Evolutionary conservation across 257 asterid species (phyloP), one percentile per base, ranked within the genome.

Genomic region (Salvia miltiorrhiza): DNA sequence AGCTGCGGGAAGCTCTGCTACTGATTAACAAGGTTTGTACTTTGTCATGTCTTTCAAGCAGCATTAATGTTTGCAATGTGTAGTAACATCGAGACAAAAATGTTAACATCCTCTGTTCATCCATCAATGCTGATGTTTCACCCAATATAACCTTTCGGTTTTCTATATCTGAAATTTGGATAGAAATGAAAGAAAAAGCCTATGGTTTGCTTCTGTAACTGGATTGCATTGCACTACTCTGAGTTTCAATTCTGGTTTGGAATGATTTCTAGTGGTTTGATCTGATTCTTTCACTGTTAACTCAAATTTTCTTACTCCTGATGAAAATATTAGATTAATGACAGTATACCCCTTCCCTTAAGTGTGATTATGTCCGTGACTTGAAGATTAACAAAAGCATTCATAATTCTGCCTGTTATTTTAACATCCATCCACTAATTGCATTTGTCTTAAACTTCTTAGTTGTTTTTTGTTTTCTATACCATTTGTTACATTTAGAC

Each of bases 1-100:
- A 90, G 83, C 82, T 93, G 69, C 85, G 87, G 73, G 97, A 90
- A 70, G 87, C 90, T 56, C 49, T 84, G 76, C 68, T 33, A 47
- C 70, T 83, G 82, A 82, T 81, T 81, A 85, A 85, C 35, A 85
- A 80, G 94, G 96, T 89, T 48, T 63, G 76, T 76, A 54, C 62
- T 45, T 68, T 58, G 8, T 9, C 24, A 12, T 40, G 59, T 65
- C 59, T 56, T 63, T 23, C 4, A 12, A 49, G 69, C 39, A n/a
- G 32, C 21, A 9, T 33, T 24, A 54, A 3, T 33, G 41, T 37
- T 17, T 54, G 57, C 59, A 52, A 14, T 74, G 69, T 70, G 61
- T 67, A 13, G 54, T 57, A 40, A 53, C 43, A 71, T 40, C 17
- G 53, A 65, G 39, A 35, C 35, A 56, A 73, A 49, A 23, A 12